These are phyloP conservation scores for Rutstroemia sp. DNA, from an alignment of 2,329 filamentous ascomycete genomes.

Conservation along the genomic window DNA sequence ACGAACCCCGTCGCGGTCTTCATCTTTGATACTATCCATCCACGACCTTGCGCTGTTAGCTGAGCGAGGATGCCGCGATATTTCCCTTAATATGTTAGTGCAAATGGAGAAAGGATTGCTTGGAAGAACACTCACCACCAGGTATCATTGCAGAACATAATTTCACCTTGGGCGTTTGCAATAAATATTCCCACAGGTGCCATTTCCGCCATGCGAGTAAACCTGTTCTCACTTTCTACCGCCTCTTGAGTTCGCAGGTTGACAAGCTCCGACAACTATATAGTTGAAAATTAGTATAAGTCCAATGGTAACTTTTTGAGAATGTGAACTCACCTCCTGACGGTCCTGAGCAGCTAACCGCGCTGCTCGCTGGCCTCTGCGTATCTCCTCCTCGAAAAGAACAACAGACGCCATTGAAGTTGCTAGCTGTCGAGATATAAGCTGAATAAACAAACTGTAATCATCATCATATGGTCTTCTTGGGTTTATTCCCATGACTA, in stretches of 20 bases:
- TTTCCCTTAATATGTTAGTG: slow-evolving; percentile 40
- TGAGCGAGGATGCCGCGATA: slow-evolving; percentile 57
- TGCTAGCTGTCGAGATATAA: slow-evolving; percentile 67
- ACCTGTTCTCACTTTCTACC: slow-evolving; percentile 65
- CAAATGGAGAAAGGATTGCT: background rate
- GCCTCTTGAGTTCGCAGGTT: slow-evolving; percentile 56
- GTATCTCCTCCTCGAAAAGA: slow-evolving; percentile 76
- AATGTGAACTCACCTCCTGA: slow-evolving; percentile 50
- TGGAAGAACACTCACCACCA: slow-evolving; percentile 36
- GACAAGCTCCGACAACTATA: slow-evolving; percentile 60
- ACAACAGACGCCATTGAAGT: slow-evolving; percentile 78
- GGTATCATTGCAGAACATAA: slow-evolving; percentile 77
- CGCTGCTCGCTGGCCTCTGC: slow-evolving; percentile 64
- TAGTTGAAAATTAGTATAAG: background rate
- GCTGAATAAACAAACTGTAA: slow-evolving; percentile 69
- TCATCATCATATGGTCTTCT: slow-evolving; percentile 73
- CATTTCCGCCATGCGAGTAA: slow-evolving; percentile 45
- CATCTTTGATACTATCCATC: slow-evolving; percentile 64
- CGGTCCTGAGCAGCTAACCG: slow-evolving; percentile 68
- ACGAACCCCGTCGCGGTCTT: slow-evolving; percentile 54
- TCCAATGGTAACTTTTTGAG: background rate
- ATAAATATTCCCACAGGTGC: slow-evolving; percentile 62
- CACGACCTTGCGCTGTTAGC: slow-evolving; percentile 54
- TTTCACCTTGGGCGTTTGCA: slow-evolving; percentile 60
- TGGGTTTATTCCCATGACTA: slow-evolving; percentile 73